phyloP scores from a whole-genome alignment of 106 monocot species.

The Phalaenopsis equestris region DNA sequence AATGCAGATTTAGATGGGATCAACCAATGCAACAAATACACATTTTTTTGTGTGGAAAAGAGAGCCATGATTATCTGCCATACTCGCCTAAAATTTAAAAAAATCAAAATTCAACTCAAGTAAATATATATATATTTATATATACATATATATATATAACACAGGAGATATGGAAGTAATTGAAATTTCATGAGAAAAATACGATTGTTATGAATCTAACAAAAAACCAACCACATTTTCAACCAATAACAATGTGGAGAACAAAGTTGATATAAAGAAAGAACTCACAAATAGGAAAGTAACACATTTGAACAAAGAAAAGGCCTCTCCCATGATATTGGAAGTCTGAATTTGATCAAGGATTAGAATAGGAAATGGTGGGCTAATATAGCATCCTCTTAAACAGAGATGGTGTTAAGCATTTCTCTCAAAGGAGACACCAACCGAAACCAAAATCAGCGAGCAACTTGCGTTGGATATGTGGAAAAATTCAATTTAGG shows the following conservation, averaged over 20 bases:
- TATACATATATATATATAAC: neutral
- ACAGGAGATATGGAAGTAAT: neutral
- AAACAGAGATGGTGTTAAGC: neutral
- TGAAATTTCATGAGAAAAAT: neutral
- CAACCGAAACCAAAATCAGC: no score
- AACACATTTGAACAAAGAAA: no score
- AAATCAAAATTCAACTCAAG: neutral
- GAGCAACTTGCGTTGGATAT: no score
- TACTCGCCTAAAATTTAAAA: conserved; percentile 1
- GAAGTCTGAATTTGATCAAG: no score
- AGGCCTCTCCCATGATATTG: no score
- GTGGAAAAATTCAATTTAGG: no score
- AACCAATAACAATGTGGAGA: neutral
- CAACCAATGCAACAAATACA: no score
- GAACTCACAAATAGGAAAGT: no score
- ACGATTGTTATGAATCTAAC: neutral
- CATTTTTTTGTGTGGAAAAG: no score
- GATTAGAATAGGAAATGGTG: neutral
- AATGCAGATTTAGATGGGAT: no score
- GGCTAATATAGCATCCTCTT: neutral
- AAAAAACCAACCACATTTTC: neutral
- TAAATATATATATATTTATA: neutral
- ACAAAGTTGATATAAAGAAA: no score
- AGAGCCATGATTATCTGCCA: no score
- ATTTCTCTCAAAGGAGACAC: neutral